Percentiles rank a stretch among this genome's conserved stretches.
Evolutionary conservation across 192 early-diverging fungal species (phyloP).

Genomic region (Umbelopsis sp.): DNA sequence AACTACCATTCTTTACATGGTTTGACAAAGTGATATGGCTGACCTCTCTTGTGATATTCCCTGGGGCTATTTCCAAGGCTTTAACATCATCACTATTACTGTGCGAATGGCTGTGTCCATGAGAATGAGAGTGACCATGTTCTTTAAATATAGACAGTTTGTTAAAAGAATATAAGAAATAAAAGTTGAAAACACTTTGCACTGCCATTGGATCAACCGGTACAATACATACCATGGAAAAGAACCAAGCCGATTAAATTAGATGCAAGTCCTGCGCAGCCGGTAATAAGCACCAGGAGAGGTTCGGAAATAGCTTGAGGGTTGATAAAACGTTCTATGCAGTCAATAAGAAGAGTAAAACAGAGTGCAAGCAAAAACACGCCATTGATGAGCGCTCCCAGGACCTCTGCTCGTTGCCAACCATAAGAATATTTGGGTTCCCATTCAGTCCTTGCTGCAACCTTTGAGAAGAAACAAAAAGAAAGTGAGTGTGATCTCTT

Average conservation of each 20-base stretch:
- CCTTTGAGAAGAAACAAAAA: slow-evolving; percentile 28
- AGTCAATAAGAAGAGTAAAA: slow-evolving; percentile 86
- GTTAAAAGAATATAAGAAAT: not conserved
- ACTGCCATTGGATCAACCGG: too few relatives aligned
- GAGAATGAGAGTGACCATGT: slow-evolving; percentile 63
- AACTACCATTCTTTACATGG: not conserved
- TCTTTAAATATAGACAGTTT: slow-evolving; percentile 42
- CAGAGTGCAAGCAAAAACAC: slow-evolving; percentile 90
- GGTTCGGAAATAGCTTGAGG: slow-evolving; percentile 73
- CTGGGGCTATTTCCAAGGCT: not conserved
- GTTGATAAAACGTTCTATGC: slow-evolving; percentile 78
- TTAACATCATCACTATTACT: not conserved
- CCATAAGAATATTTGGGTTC: slow-evolving; percentile 80
- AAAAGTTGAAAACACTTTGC: too few relatives aligned
- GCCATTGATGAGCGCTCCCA: slow-evolving; percentile 92
- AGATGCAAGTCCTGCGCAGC: slow-evolving; percentile 70
- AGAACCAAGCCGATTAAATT: slow-evolving; percentile 83
- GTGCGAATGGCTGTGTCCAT: slow-evolving; percentile 42
- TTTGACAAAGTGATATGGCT: not conserved
- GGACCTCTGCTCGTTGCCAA: slow-evolving; percentile 88
- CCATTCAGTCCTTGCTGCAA: slow-evolving; percentile 62
- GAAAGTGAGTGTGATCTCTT: not conserved
- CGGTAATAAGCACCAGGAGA: slow-evolving; percentile 75
- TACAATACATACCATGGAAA: slow-evolving; percentile 64
- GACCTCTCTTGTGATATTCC: not conserved